Evolutionary conservation across 2,329 filamentous ascomycete species (phyloP).

Genomic region (Phaeosphaeriaceae sp.): DNA sequence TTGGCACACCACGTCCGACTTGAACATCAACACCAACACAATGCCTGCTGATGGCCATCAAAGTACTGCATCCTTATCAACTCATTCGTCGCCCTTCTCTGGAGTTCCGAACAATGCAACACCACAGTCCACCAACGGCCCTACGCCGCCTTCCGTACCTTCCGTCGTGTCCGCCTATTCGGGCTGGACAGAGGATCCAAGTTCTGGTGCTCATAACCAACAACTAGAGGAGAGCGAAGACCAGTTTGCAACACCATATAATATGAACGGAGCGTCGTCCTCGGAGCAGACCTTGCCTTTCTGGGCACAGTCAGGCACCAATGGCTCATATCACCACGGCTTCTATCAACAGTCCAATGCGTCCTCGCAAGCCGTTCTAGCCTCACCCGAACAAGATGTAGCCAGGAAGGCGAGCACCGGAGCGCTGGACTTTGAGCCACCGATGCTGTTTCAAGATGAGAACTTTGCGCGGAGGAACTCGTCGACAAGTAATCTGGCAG

Average conservation of each 20-base stretch:
- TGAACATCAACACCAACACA: conserved; percentile 26
- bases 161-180: conserved; percentile 47
- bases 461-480: conserved; percentile 45
- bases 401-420: conserved; percentile 37
- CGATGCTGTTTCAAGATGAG: conserved; percentile 41
- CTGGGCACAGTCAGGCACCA: conserved; percentile 27
- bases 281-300: conserved; percentile 42
- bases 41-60: conserved; percentile 35
- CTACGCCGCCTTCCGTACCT: conserved; percentile 41
- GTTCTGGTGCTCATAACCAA: conserved; percentile 27
- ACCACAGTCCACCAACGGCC: conserved; percentile 41
- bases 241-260: conserved; percentile 39
- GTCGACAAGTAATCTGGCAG: conserved; percentile 48
- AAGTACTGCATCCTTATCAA: conserved; percentile 39
- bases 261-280: conserved; percentile 35
- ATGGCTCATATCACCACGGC: conserved; percentile 1
- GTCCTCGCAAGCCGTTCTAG: conserved; percentile 45
- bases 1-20: conserved; percentile 32
- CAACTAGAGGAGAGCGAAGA: conserved; percentile 34
- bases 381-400: conserved; percentile 41
- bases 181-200: conserved; percentile 44
- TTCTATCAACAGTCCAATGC: conserved; percentile 47
- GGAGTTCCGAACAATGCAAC: conserved; percentile 39
- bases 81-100: conserved; percentile 46
- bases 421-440: conserved; percentile 40